Evolutionary conservation across 805 yeast species (phyloP), one percentile per base, ranked within the genome.

Genomic region (Yarrowia osloensis): DNA sequence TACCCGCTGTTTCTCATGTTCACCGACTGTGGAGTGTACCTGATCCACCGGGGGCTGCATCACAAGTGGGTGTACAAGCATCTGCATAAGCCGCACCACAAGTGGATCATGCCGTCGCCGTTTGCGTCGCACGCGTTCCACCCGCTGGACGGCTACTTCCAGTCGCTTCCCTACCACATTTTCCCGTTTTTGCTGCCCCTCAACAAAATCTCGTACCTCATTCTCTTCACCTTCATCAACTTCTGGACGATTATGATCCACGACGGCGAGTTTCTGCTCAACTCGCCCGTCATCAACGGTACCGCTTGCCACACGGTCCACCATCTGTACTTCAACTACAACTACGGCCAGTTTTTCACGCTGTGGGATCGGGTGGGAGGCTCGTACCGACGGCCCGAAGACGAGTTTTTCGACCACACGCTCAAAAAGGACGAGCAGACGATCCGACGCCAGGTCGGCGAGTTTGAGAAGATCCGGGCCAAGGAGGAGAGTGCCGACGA

Each of bases 221-320:
- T 86, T 19, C 81, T 95, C 70, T 95, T 95, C 81, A 87, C 94
- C 0, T 88, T 92, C 79, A 97, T 95, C 71, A 94, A 95, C 79
- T 88, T 94, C 77, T 95, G 99, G 99, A 91, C 99, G 15, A 97
- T 95, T 49, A 89, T 94, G 95, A 95, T 95, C 75, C 99, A 95
- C 79, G 99, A 95, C 76, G 99, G 99, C 71, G 95, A 93, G 77
- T 95, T 92, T 78, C 78, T 94, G 82, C 89, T 97, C 50, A 89
- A 91, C 77, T 96, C 92, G 77, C 97, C 98, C 7, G 85, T 91
- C 68, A 89, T 95, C 71, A 95, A 95, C 78, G 99, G 99, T 74
- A 93, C 98, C 19, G 99, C 99, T 6, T 94, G 98, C 79, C 99
- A 95, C 81, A 93, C 99, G 1, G 87, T 94, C 57, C 99, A 95